Conservation (phyloP, 2,329 filamentous ascomycete species). For the Calonectria fujianensis region DNA sequence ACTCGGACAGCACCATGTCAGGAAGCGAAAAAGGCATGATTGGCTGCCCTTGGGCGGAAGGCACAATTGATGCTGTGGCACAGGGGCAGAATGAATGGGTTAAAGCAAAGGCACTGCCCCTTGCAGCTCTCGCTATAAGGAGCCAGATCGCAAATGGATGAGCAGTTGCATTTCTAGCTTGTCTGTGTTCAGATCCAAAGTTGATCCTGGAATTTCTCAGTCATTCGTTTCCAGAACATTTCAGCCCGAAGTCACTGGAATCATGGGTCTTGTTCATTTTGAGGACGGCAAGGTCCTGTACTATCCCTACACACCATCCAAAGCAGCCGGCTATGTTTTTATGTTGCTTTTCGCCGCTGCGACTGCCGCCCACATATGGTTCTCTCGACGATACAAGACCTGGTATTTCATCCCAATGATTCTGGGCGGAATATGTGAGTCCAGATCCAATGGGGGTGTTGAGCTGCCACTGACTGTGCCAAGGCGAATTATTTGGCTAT, state of each 20-base stretch:
- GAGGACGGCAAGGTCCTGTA: constrained; percentile 31
- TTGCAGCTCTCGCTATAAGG: neutral
- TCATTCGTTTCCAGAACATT: no score
- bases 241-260: neutral
- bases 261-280: constrained; percentile 25
- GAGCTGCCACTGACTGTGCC: neutral
- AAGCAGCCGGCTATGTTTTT: constrained; percentile 19
- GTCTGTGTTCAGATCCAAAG: neutral
- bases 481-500: constrained; percentile 41
- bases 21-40: neutral
- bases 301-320: constrained; percentile 29
- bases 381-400: neutral
- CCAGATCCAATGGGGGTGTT: neutral
- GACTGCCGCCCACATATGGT: constrained; percentile 1
- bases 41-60: neutral
- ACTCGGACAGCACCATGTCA: neutral
- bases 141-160: neutral
- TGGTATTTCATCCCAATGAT: constrained; percentile 27
- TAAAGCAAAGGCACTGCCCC: neutral
- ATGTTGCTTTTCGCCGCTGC: neutral
- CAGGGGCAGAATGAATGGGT: neutral
- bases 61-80: neutral
- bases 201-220: neutral
- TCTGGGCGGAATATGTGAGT: constrained; percentile 22
- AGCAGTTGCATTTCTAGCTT: neutral